A percentile compares a stretch with the other conserved stretches of the same genome.
These are phyloP conservation scores for Podaxis pistillaris DNA, from an alignment of 768 basidiomycete genomes.

Conservation along the genomic window DNA sequence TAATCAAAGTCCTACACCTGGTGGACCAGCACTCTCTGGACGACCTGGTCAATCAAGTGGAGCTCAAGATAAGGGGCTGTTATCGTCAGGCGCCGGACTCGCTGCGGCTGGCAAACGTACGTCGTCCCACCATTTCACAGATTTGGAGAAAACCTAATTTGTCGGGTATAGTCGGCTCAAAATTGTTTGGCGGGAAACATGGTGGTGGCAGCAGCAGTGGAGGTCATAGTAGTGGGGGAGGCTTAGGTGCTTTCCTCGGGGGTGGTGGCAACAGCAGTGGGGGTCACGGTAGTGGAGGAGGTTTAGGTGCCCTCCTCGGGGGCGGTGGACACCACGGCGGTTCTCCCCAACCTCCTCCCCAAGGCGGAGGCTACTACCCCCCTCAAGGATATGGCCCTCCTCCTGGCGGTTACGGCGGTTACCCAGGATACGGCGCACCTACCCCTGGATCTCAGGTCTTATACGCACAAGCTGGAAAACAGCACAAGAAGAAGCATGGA, in stretches of 20 bases:
- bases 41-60: background rate
- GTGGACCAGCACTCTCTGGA: background rate
- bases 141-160: background rate
- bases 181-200: slow-evolving; percentile 18
- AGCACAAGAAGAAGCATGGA: slow-evolving; percentile 40
- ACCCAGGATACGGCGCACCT: background rate
- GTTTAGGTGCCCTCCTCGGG: slow-evolving; percentile 14
- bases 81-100: slow-evolving; percentile 14
- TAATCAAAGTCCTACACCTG: slow-evolving; percentile 4
- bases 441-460: slow-evolving; percentile 27
- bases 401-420: slow-evolving; percentile 5
- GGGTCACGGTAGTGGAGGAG: background rate
- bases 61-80: slow-evolving; percentile 13
- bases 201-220: slow-evolving; percentile 14
- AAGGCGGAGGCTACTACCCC: background rate
- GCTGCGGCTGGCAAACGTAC: slow-evolving; percentile 5
- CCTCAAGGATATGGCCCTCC: slow-evolving; percentile 1
- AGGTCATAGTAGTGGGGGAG: slow-evolving; percentile 10
- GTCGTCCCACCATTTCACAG: background rate
- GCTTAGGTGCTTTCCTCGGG: slow-evolving; percentile 14
- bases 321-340: background rate
- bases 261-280: slow-evolving; percentile 1
- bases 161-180: slow-evolving; percentile 4
- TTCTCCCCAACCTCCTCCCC: background rate
- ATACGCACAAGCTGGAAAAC: slow-evolving; percentile 21